Percentiles rank a stretch among this genome's conserved stretches.
Evolutionary conservation across 164 flowering plant genomes (phyloP).

Genomic region (Cinnamomum chago): DNA sequence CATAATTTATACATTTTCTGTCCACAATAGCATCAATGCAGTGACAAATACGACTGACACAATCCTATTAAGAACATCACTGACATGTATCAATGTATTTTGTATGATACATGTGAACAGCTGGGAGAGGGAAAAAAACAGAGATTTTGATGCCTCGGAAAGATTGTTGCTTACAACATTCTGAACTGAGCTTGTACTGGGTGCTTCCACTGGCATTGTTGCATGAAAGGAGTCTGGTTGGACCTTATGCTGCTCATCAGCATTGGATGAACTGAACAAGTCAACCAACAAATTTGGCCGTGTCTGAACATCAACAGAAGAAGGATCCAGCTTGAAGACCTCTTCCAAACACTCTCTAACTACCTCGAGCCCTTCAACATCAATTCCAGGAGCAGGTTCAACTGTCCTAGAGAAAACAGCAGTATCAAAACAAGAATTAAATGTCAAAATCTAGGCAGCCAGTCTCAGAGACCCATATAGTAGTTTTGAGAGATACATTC

Average conservation of each 20-base stretch:
- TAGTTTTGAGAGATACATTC: neutral
- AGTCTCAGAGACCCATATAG: neutral
- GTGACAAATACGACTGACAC: too few relatives aligned
- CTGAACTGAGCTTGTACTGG: conserved; percentile 30
- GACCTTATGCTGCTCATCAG: conserved; percentile 13
- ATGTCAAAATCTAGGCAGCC: neutral
- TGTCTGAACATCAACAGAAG: conserved; percentile 27
- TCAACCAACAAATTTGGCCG: conserved; percentile 47
- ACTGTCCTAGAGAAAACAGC: conserved; percentile 41
- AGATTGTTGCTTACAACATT: conserved; percentile 15
- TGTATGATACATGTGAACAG: too few relatives aligned
- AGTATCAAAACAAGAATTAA: conserved; percentile 9
- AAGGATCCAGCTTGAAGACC: conserved; percentile 49
- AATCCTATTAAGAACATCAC: too few relatives aligned
- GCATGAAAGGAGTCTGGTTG: conserved; percentile 18
- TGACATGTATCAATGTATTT: too few relatives aligned
- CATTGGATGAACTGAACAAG: conserved; percentile 46
- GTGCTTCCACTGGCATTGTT: conserved; percentile 22
- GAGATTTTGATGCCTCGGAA: conserved; percentile 24
- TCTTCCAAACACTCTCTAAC: conserved; percentile 69
- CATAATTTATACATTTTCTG: too few relatives aligned
- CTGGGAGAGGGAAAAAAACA: conserved; percentile 16
- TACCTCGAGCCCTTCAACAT: conserved; percentile 83
- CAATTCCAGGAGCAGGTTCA: conserved; percentile 79
- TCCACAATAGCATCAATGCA: too few relatives aligned